Base-by-base conservation (phyloP, 2,329 filamentous ascomycete species). In the Fusarium torulosum region DNA sequence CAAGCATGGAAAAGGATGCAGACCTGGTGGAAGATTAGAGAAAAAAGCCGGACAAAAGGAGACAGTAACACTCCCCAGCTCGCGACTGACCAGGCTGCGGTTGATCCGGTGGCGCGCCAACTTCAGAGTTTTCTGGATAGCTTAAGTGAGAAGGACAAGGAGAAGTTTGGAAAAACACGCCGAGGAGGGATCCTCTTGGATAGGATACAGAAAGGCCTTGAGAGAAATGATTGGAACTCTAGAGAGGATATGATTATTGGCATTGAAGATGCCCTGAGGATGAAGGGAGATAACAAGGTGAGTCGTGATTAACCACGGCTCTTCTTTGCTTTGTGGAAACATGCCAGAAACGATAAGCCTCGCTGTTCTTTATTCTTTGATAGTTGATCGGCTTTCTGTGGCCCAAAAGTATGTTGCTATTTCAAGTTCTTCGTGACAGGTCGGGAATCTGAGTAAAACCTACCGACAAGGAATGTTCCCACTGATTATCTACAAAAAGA, bases 1-100 rank as follows among this genome's bases (percentile, higher is more conserved):
- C 17, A 3, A 17, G 3, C 1, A 8, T 47, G 52, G 33, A 4
- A 17, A 1, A 0, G 6, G 4, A 3, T 23, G 2, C 2, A 10
- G 6, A 2, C 3, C 1, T 40, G 52, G 42, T 21, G n/a, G 29
- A n/a, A 4, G 4, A 10, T 13, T 4, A 5, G 29, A n/a, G 8
- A 27, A 13, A 4, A 17, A 9, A 6, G 8, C 2, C 20, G 10
- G 21, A 17, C 4, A 10, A 7, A 3, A 4, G 9, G 17, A 35
- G 21, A 11, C 3, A 46, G 10, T 7, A 15, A 7, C 17, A 3
- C 3, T 5, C 2, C 2, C 2, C 17, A n/a, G 9, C 11, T 14
- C 10, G 19, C 13, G 14, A 33, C 13, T 2, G 13, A 53, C 15
- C 1, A 7, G 15, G 17, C 17, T 4, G 20, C 3, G 6, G 2